Evolutionary conservation across 768 basidiomycete genomes (phyloP), one percentile per base, ranked within the genome.

Genomic region (Phanerodontia chrysosporium): DNA sequence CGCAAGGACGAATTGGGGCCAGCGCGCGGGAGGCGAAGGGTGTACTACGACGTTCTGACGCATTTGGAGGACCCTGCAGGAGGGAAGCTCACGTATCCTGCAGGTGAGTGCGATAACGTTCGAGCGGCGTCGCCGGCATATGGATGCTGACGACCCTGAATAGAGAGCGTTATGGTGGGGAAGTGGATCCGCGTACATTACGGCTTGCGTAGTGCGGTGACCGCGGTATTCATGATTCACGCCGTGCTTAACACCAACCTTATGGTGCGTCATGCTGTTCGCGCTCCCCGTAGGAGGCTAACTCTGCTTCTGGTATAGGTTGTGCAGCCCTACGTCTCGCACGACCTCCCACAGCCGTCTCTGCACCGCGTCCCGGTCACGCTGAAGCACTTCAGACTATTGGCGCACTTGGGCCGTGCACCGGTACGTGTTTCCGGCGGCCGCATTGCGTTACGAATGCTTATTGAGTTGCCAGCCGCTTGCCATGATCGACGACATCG

Each of bases 381-480:
- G 5, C 73, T 92, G 52, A 84, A 88, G 65, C 89, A 90, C 65
- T 92, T 92, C 73, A 81, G 84, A 67, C 66, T 87, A n/a, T 77
- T 92, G 49, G 89, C 89, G 3, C 81, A 78, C 45, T 72, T 92
- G 18, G 88, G 87, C 21, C 78, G 78, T 59, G 72, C 77, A 28
- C 82, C 85, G 9, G 86, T 86, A 66, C 65, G 86, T 70, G 30
- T 30, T 30, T 42, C 12, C 35, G 44, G 32, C 32, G 13, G 3
- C 22, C 24, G 28, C 12, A 14, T 51, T 24, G 21, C 30, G 24
- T 52, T 30, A 35, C 29, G 13, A 49, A 0, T 8, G 46, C 59
- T 46, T 44, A 48, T 53, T 32, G 39, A n/a, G n/a, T n/a, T 30
- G 45, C 27, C 60, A 88, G 86, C 79, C 75, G 62, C 78, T 73